Evolutionary conservation across 164 flowering plant genomes (phyloP), one percentile per base, ranked within the genome.

Genomic region (Vitis labrusca): DNA sequence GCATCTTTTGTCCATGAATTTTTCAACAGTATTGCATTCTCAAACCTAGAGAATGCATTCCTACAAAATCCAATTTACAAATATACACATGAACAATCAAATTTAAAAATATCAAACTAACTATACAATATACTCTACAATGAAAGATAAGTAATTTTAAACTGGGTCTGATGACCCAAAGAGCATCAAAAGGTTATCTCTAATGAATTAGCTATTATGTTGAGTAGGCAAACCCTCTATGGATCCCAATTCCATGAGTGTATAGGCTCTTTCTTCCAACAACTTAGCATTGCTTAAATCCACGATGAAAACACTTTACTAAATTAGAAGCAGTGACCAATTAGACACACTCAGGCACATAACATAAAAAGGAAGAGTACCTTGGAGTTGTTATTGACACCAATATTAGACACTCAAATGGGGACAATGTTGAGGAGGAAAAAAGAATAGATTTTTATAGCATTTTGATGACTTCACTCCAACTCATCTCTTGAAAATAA

Each of bases 171-270:
- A 73, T 16, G 97, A 88, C 17, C 98, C 98, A 85, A 91, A 96
- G 50, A 96, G 91, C 87, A 90, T 78, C 1, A 73, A 56, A 8
- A 96, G 93, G 79, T 93, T 90, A 78, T 19, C 19, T 19, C 19
- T 19, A 19, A 19, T 19, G 19, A 19, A 19, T 19, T 19, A 19
- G 19, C 19, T 67, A 93, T 82, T 76, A 91, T 50, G 67, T 74
- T 85, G 57, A 93, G 76, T 59, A 93, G 85, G 56, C 93, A 77
- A 15, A 85, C 85, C 76, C 99, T 83, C 68, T 91, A 98, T 1
- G 75, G 49, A 23, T 96, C 98, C 98, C 97, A 96, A 68, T 89
- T 91, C 97, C 95, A 96, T 48, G 93, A 83, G 55, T 82, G 82
- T 10, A 82, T 55, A 9, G 72, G 66, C 15, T 76, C 77, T 63